Evolutionary conservation across 805 yeast species (phyloP), one percentile per base, ranked within the genome.

Genomic region (Myxozyma kluyveri): DNA sequence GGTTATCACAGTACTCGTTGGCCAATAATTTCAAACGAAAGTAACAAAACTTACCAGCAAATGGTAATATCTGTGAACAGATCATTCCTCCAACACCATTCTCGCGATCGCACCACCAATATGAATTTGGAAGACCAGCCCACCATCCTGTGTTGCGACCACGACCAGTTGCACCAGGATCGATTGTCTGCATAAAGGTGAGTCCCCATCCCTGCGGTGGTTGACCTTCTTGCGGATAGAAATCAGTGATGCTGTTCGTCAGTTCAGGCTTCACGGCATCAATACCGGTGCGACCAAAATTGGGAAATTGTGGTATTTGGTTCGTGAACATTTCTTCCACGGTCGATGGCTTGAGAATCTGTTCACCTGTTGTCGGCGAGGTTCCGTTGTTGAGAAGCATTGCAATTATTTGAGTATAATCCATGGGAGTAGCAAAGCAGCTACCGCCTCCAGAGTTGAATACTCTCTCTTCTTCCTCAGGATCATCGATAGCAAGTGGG

Each of bases 121-220:
- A 73, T 24, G 69, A 54, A 50, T 72, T 74, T 12, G 72, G 66
- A 29, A 73, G 42, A 1, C 78, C 78, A 24, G 69, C 64, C 78
- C 78, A 75, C 52, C 62, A 66, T 5, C 68, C 64, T 0, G 75
- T 62, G 3, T 70, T 69, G 2, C 59, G 60, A 21, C 72, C 68
- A 38, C 76, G 60, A 0, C 77, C 77, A 2, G 72, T 71, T 18
- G 69, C 61, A 18, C 60, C 57, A 29, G 33, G 33, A 4, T 47
- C 51, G 18, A 64, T 63, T 17, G 64, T 63, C 32, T 56, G 62
- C 51, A 63, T 53, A 48, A 64, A 62, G 0, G 71, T 69, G 6
- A 63, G 51, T 2, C 69, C 65, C 71, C 71, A 69, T 6, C 69
- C 65, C 46, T 66, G 54, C 12, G 50, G 54, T 10, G 48, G 23